Evolutionary conservation across 495 filamentous ascomycete species (phyloP).

Genomic region (Hypoxylon intermedium): DNA sequence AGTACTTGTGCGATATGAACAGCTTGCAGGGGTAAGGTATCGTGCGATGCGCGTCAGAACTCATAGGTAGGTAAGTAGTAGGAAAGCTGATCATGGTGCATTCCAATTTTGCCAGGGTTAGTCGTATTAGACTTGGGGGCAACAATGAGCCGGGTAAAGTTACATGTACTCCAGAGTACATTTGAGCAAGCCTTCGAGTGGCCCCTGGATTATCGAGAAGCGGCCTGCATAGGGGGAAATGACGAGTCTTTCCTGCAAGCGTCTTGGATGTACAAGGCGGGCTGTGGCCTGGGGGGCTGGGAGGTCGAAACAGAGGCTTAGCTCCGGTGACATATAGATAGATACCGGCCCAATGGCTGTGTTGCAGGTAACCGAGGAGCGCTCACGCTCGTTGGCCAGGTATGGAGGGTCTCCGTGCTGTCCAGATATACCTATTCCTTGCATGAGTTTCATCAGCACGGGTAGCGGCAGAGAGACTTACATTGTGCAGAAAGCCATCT

Average conservation of each 20-base stretch:
- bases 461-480: slow-evolving; percentile 53
- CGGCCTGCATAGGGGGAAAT: slow-evolving; percentile 25
- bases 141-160: slow-evolving; percentile 21
- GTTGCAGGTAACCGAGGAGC: slow-evolving; percentile 28
- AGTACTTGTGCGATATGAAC: slow-evolving; percentile 13
- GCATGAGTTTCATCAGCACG: slow-evolving; percentile 35
- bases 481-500: slow-evolving; percentile 74
- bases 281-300: slow-evolving; percentile 14
- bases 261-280: slow-evolving; percentile 20
- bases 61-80: slow-evolving; percentile 9
- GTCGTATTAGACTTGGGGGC: slow-evolving; percentile 27
- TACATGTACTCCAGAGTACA: slow-evolving; percentile 23
- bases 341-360: slow-evolving; percentile 27
- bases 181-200: slow-evolving; percentile 11
- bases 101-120: slow-evolving; percentile 11
- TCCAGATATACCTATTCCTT: slow-evolving; percentile 61
- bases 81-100: slow-evolving; percentile 21
- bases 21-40: slow-evolving; percentile 9
- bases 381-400: slow-evolving; percentile 39
- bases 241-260: slow-evolving; percentile 29
- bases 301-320: slow-evolving; percentile 15
- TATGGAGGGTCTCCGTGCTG: slow-evolving; percentile 40
- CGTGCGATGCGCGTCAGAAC: slow-evolving; percentile 11
- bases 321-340: slow-evolving; percentile 23
- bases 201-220: slow-evolving; percentile 17